These are phyloP conservation scores for Axilococcus clingmanii DNA, from an alignment of 139 green algal species.

Conservation along the genomic window DNA sequence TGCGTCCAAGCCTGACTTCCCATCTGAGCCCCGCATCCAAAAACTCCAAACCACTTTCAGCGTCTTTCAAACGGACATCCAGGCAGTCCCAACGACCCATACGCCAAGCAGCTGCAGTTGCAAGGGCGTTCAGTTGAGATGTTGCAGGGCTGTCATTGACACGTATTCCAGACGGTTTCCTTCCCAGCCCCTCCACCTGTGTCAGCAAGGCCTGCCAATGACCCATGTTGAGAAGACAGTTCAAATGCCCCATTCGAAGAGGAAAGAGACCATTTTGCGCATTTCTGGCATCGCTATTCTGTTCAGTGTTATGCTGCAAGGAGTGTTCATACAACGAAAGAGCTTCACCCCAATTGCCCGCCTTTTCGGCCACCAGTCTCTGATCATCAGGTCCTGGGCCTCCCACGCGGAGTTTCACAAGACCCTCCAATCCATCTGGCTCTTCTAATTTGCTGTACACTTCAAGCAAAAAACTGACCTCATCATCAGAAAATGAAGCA, in stretches of 20 bases:
- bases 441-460: slow-evolving; percentile 87
- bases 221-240: slow-evolving; percentile 63
- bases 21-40: slow-evolving; percentile 39
- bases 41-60: neutral
- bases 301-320: slow-evolving; percentile 4
- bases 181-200: slow-evolving; percentile 51
- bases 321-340: slow-evolving; percentile 74
- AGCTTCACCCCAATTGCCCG: slow-evolving; percentile 77
- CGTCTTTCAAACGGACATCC: slow-evolving; percentile 66
- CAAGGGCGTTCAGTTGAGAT: slow-evolving; percentile 47
- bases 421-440: slow-evolving; percentile 73
- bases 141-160: neutral
- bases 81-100: slow-evolving; percentile 50
- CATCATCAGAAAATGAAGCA: slow-evolving; percentile 36
- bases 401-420: slow-evolving; percentile 56
- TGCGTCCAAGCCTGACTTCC: slow-evolving; percentile 59
- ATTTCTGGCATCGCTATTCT: neutral
- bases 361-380: slow-evolving; percentile 69
- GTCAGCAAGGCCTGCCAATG: slow-evolving; percentile 68
- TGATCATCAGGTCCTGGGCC: slow-evolving; percentile 44
- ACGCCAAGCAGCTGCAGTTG: slow-evolving; percentile 22
- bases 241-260: slow-evolving; percentile 35
- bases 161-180: neutral
- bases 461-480: slow-evolving; percentile 74
- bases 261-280: neutral